phyloP scores from a whole-genome alignment of 2,329 filamentous ascomycete genomes.

The Lecanicillium sp. region DNA sequence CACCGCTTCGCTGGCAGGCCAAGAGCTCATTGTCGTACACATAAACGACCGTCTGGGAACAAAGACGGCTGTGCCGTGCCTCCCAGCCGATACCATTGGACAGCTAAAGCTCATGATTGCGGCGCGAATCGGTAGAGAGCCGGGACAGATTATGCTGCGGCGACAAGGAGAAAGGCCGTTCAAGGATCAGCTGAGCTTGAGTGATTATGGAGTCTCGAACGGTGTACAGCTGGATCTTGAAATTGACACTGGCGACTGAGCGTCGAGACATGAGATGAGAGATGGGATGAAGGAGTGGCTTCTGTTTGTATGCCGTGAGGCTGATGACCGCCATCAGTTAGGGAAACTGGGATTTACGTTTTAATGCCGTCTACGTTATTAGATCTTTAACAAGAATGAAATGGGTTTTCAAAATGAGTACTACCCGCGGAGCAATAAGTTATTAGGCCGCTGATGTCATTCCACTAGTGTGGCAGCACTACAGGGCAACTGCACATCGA shows the following conservation, averaged over 20 bases:
- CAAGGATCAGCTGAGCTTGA: conserved; percentile 80
- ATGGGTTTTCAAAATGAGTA: too few relatives aligned
- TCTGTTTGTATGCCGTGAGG: too few relatives aligned
- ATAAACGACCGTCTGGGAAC: conserved; percentile 94
- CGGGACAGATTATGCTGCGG: conserved; percentile 87
- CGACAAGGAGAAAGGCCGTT: conserved; percentile 89
- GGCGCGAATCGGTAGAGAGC: conserved; percentile 77
- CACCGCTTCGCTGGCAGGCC: conserved; percentile 29
- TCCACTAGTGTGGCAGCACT: too few relatives aligned
- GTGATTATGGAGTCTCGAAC: conserved; percentile 91
- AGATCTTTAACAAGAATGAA: too few relatives aligned
- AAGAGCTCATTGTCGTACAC: conserved; percentile 89
- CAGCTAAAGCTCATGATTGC: conserved; percentile 90
- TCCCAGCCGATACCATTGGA: conserved; percentile 75
- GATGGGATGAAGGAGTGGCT: too few relatives aligned
- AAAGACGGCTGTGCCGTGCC: conserved; percentile 87
- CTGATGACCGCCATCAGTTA: too few relatives aligned
- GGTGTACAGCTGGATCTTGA: conserved; percentile 66
- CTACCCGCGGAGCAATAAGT: too few relatives aligned
- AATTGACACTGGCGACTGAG: conserved; percentile 53
- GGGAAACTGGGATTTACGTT: too few relatives aligned
- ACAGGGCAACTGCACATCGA: too few relatives aligned
- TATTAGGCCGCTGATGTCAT: too few relatives aligned
- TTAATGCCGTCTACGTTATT: too few relatives aligned
- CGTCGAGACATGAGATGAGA: background rate